These are phyloP conservation scores for Helianthus tuberosus DNA, from an alignment of 129 eudicot species.

Conservation along the genomic window DNA sequence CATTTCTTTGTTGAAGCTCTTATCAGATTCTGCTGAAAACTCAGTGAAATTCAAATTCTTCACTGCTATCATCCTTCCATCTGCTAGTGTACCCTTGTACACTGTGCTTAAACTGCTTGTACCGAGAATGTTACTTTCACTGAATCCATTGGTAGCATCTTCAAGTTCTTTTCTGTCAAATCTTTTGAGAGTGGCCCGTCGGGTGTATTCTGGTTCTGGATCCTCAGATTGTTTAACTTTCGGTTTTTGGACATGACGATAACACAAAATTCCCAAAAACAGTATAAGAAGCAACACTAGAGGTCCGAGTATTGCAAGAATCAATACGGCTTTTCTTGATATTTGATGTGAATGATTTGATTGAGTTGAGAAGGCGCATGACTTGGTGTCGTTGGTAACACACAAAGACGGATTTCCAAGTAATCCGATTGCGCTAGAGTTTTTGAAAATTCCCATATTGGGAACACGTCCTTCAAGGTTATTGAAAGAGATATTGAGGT, in stretches of 20 bases:
- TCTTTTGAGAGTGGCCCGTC: slow-evolving; percentile 52
- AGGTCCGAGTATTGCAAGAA: slow-evolving; percentile 50
- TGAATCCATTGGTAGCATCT: slow-evolving; percentile 62
- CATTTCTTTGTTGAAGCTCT: slow-evolving; percentile 72
- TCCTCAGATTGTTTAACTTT: slow-evolving; percentile 20
- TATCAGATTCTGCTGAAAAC: slow-evolving; percentile 64
- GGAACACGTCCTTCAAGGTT: too few species aligned
- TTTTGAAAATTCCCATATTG: too few species aligned
- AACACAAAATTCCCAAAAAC: slow-evolving; percentile 32
- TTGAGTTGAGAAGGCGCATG: slow-evolving; percentile 33
- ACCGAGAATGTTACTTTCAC: slow-evolving; percentile 61
- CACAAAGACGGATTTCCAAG: too few species aligned
- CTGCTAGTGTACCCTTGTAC: slow-evolving; percentile 75
- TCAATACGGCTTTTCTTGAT: slow-evolving; percentile 40
- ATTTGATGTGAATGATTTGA: slow-evolving; percentile 27
- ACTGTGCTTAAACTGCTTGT: slow-evolving; percentile 79
- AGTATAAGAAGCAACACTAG: slow-evolving; percentile 31
- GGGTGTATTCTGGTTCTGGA: slow-evolving; percentile 38
- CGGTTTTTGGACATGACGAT: slow-evolving; percentile 24
- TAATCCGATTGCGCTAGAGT: too few species aligned
- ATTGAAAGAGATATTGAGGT: too few species aligned
- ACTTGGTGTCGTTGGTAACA: not conserved
- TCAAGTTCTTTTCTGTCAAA: slow-evolving; percentile 57
- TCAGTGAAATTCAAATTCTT: slow-evolving; percentile 64
- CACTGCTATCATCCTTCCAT: slow-evolving; percentile 65